Conservation (phyloP, 2,329 filamentous ascomycete genomes). For the Canariomyces notabilis region DNA sequence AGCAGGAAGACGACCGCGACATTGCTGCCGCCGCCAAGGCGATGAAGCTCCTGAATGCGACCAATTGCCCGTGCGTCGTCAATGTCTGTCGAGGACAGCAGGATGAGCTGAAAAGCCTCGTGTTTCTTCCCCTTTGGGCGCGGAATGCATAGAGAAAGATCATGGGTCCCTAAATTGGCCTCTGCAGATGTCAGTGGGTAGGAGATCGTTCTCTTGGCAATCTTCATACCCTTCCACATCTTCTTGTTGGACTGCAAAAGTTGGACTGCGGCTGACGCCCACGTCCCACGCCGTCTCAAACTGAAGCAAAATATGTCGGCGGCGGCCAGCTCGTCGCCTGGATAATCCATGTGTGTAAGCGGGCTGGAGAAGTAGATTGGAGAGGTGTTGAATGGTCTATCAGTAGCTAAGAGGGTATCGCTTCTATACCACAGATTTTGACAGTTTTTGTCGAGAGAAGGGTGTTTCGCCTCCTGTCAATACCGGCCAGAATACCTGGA, state of each 20-base stretch:
- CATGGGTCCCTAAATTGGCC: conserved; percentile 38
- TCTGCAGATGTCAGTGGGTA: conserved; percentile 31
- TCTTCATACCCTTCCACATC: conserved; percentile 22
- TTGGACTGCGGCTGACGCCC: conserved; percentile 29
- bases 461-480: conserved; percentile 1
- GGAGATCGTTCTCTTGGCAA: neutral
- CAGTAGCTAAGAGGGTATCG: conserved; percentile 9
- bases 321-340: neutral
- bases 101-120: conserved; percentile 34
- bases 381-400: conserved; percentile 3
- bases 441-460: neutral
- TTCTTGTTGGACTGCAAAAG: conserved; percentile 24
- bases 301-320: conserved; percentile 36
- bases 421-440: neutral
- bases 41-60: conserved; percentile 38
- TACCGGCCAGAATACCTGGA: too few species aligned
- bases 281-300: conserved; percentile 34
- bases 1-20: conserved; percentile 44
- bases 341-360: conserved; percentile 1
- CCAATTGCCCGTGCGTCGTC: conserved; percentile 25
- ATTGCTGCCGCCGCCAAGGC: conserved; percentile 37
- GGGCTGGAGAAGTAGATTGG: neutral
- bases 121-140: conserved; percentile 10
- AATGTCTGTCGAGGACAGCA: conserved; percentile 37
- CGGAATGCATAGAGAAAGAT: conserved; percentile 39